These are phyloP conservation scores for Tricholoma terreum DNA, from an alignment of 768 basidiomycete genomes.

Conservation along the genomic window DNA sequence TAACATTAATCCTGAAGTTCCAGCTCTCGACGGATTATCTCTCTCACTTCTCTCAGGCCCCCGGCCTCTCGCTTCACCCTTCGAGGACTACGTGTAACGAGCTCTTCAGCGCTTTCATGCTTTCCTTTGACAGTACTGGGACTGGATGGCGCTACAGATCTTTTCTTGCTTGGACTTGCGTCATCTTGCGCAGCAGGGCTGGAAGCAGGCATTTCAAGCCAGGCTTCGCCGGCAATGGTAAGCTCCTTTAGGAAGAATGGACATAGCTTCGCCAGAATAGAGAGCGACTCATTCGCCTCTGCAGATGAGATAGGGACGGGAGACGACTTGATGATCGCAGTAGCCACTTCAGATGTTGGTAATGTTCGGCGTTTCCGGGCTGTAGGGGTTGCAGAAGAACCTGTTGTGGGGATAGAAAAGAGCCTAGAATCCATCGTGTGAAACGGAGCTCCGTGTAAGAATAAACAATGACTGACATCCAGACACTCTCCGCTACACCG, in stretches of 20 bases:
- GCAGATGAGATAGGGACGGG: conserved; percentile 75
- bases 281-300: conserved; percentile 74
- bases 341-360: conserved; percentile 61
- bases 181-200: conserved; percentile 23
- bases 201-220: conserved; percentile 61
- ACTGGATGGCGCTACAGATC: conserved; percentile 37
- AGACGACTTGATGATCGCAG: conserved; percentile 76
- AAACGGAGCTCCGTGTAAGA: background rate
- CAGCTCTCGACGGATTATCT: conserved; percentile 76
- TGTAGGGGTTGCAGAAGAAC: conserved; percentile 50
- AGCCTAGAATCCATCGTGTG: conserved; percentile 42
- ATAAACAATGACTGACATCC: conserved; percentile 61
- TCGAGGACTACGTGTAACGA: conserved; percentile 68
- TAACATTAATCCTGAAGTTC: conserved; percentile 58
- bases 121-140: conserved; percentile 48
- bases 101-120: conserved; percentile 56
- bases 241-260: conserved; percentile 77
- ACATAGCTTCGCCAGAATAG: conserved; percentile 63
- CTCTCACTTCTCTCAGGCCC: conserved; percentile 74
- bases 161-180: conserved; percentile 40
- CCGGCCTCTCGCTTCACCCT: conserved; percentile 68
- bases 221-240: conserved; percentile 54
- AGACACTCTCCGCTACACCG: conserved; percentile 82
- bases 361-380: conserved; percentile 69
- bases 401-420: conserved; percentile 60